Conservation (phyloP, 495 filamentous ascomycete species). For the Trichocladium uniseriatum region DNA sequence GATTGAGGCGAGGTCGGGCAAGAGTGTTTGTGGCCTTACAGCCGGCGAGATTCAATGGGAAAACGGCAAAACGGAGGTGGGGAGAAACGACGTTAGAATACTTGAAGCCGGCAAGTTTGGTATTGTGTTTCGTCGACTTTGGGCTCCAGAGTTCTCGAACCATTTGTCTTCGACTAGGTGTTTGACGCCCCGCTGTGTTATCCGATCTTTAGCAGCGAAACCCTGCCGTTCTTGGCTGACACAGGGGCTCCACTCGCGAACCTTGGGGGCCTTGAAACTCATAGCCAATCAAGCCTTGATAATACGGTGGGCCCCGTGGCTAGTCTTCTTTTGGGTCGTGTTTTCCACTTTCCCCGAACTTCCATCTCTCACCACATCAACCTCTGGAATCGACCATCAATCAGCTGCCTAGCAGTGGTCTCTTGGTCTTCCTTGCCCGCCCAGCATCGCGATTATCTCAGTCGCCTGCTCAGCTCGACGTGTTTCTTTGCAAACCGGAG, state of each 20-base stretch:
- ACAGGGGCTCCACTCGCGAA: background rate
- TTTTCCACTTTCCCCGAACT: conserved; percentile 12
- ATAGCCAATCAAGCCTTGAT: background rate
- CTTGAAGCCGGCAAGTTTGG: too few relatives aligned
- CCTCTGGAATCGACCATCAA: conserved; percentile 1
- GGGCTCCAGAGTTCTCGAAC: too few relatives aligned
- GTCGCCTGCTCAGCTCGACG: background rate
- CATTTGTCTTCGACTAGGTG: too few relatives aligned
- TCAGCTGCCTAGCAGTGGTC: conserved; percentile 5
- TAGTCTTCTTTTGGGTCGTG: conserved; percentile 5
- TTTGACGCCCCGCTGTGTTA: too few relatives aligned
- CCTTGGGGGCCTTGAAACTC: background rate
- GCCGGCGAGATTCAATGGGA: too few relatives aligned
- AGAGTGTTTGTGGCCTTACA: too few relatives aligned
- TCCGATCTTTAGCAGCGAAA: background rate
- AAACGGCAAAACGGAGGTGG: too few relatives aligned
- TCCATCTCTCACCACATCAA: conserved; percentile 6
- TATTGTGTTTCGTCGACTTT: too few relatives aligned
- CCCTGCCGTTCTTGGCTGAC: conserved; percentile 12
- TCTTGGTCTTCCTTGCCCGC: background rate
- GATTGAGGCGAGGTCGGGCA: too few relatives aligned
- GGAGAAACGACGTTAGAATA: too few relatives aligned
- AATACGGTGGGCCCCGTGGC: conserved; percentile 3
- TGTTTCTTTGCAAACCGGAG: background rate
- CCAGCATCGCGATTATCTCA: conserved; percentile 1